A percentile compares a stretch with the other conserved stretches of the same genome.
Evolutionary conservation across 768 basidiomycete species (phyloP).

Genomic region (Leucocoprinus sp.): DNA sequence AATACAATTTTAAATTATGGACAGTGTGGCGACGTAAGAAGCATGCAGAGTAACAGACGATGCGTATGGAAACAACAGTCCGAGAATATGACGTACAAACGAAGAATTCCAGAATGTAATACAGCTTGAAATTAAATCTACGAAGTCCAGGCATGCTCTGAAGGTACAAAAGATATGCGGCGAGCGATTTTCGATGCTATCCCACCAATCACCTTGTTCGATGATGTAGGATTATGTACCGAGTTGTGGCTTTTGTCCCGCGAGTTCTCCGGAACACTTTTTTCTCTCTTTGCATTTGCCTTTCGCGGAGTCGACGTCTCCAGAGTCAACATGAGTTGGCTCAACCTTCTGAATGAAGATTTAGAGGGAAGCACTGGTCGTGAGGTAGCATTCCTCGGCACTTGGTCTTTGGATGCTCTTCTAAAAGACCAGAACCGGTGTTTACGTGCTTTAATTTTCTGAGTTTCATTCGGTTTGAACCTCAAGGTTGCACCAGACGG

Average conservation of each 20-base stretch:
- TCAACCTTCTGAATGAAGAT: conserved; percentile 6
- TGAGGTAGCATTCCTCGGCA: background rate
- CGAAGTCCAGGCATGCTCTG: too few species aligned
- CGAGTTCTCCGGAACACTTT: background rate
- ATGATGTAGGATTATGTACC: background rate
- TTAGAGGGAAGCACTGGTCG: conserved; percentile 1
- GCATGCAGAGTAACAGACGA: background rate
- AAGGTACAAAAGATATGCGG: conserved; percentile 7
- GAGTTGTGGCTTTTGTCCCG: background rate
- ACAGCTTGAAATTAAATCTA: background rate
- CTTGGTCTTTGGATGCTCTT: background rate
- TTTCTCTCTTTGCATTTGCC: background rate
- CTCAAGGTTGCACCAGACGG: background rate
- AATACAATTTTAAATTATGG: conserved; percentile 1
- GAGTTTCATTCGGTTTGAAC: background rate
- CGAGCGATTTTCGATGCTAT: background rate
- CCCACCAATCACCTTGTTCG: background rate
- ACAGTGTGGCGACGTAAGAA: background rate
- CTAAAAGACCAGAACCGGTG: conserved; percentile 1
- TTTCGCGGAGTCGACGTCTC: background rate
- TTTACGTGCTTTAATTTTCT: background rate
- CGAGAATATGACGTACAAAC: background rate
- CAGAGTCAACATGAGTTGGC: background rate
- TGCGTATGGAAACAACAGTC: background rate
- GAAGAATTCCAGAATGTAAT: background rate